Base-by-base conservation (phyloP, 1,139 yeast genomes). In the Scheffersomyces illinoinensis region DNA sequence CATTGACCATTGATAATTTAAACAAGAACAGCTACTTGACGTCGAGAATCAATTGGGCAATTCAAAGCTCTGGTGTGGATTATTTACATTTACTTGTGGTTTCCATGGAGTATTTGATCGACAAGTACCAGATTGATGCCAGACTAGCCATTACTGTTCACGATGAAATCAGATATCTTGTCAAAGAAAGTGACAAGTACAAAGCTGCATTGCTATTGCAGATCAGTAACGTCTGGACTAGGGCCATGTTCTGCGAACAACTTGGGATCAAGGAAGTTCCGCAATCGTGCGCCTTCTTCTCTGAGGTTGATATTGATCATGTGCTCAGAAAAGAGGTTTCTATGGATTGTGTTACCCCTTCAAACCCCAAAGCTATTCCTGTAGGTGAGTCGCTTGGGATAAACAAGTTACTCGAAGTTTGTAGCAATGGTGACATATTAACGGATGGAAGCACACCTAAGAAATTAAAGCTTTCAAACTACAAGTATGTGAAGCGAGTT, bases 21-120 rank as follows among this genome's bases (percentile, higher is more conserved):
- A 85, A 85, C 59, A 79, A 85, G 53, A 80, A 80, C 61, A 87
- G 87, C 59, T 95, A 89, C 71, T 76, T 95, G 67, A 96, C 99
- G 0, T 92, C 98, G 2, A 77, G 99, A 67, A 90, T 93, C 63
- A 96, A 96, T 69, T 96, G 99, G 99, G 91, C 97, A 0, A 96
- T 96, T 69, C 99, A 96, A 72, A 92, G 98, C 51, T 92, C 98
- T 0, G 99, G 99, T 51, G 99, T 96, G 19, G 99, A 96, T 71
- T 96, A 96, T 70, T 79, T 96, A 57, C 99, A 96, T 71, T 73
- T 96, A 52, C 74, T 96, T 58, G 83, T 95, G 58, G 85, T 93
- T 5, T 87, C 97, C 0, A 95, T 96, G 98, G 91, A 92, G 61
- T 91, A 92, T 68, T 78, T 96, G 64, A 81, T 85, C 54, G 81